Evolutionary conservation across 345 rosid species (phyloP), one percentile per base, ranked within the genome.

Genomic region (Anacardium occidentale): DNA sequence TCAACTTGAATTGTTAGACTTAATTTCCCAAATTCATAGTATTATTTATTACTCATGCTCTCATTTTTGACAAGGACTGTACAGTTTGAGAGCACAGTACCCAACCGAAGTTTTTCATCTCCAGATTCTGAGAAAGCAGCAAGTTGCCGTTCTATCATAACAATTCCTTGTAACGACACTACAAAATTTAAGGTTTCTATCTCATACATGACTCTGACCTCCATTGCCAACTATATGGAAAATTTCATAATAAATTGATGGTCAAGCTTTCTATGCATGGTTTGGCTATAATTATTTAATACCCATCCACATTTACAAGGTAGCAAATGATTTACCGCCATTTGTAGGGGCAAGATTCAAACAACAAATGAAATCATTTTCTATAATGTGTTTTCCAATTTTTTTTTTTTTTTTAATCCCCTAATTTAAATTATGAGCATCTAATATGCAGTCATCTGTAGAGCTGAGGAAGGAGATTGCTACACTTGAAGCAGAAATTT

Each of bases 381-480:
- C 13, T 56, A 5, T 14, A 61, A 24, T 69, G 10, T 5, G 21
- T 29, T 62, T 63, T 14, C 11, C 17, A 17, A 29, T 29, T n/a
- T 64, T 7, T 68, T 47, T 69, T 48, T 29, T n/a, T 64, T 7
- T 68, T 47, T 69, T 3, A 48, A 42, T 50, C 20, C 0, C 51
- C 25, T 69, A 8, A 26, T 20, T 52, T 34, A 26, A 62, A 62
- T 62, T 71, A 64, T 10, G 20, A n/a, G 55, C n/a, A 59, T 10
- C 44, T 3, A 5, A 53, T n/a, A n/a, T 84, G 79, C 77, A 90
- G 96, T 85, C 96, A 66, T 79, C 86, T 69, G 80, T 73, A 40
- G 93, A 83, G 34, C 78, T 93, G 76, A 89, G 76, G 84, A 81
- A 79, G 71, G 96, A 93, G 74, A 90, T 93, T 44, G 90, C 86